Base-by-base conservation (phyloP, 176 grass and related monocot genomes). In the Secale cereale region DNA sequence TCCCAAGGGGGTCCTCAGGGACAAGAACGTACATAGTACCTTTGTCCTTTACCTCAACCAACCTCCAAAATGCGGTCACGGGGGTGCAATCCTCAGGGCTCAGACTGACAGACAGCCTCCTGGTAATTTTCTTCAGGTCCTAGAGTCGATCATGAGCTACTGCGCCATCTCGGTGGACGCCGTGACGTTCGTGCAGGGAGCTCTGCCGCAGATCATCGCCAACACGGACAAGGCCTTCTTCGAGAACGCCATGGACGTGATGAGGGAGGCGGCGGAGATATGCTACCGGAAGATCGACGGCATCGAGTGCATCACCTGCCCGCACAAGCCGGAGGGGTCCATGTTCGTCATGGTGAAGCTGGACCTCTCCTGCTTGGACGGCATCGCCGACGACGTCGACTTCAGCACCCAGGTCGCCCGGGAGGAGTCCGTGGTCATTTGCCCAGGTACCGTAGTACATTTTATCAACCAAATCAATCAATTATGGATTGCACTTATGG, bases 301-400 rank as follows among this genome's bases (percentile, higher is more conserved):
- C 30, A 90, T 97, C 37, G 68, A 88, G 17, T 90, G 91, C 65
- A 65, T 97, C 69, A 79, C 84, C 35, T 94, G 94, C 16, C 91
- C 87, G 62, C 78, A 90, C 59, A 97, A 91, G 43, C 94, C 94
- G 41, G 94, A 97, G 63, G 94, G 81, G 6, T 91, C 91, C 54
- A 97, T 97, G 94, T 97, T 93, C 89, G 89, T 88, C 39, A 97
- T 94, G 94, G 91, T 56, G 33, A 93, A 91, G 83, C 43, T 96
- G 43, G 52, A 93, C 65, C 28, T 87, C 10, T 86, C 91, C 22
- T 67, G 20, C 59, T 59, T 97, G 39, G 70, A 93, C 59, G 87
- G 66, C 61, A 82, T 97, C 46, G 28, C 57, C 22, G 89, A 92
- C 43, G 94, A 94, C 83, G 25, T 94, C 7, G 85, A 97, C 84